Percentiles rank a stretch among this genome's conserved stretches.
Evolutionary conservation across 371 early-diverging fungal genomes (phyloP).

Genomic region (Saksenaea oblongispora): DNA sequence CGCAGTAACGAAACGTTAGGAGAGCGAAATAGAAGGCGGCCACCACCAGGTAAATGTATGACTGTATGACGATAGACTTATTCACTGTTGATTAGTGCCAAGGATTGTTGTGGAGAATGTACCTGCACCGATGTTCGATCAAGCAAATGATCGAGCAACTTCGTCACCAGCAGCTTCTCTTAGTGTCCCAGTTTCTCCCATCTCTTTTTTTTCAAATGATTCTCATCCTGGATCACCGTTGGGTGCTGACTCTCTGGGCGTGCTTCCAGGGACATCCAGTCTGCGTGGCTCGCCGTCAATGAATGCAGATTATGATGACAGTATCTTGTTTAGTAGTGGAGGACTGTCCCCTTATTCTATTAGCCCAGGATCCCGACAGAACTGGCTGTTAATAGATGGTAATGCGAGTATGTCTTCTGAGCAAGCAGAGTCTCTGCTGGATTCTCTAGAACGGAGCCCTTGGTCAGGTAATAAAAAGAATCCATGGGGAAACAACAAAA

Average conservation of each 20-base stretch:
- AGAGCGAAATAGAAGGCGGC: conserved; percentile 7
- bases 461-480: conserved; percentile 33
- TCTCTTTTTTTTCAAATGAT: conserved; percentile 33
- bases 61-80: not conserved
- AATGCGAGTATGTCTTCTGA: conserved; percentile 37
- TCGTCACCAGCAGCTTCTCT: conserved; percentile 16
- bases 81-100: conserved; percentile 18
- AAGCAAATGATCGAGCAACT: not conserved
- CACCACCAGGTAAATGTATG: conserved; percentile 18
- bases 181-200: conserved; percentile 32
- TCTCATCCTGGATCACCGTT: conserved; percentile 19
- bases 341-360: conserved; percentile 21
- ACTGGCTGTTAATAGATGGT: conserved; percentile 38
- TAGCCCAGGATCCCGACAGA: conserved; percentile 13
- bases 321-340: conserved; percentile 9
- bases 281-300: conserved; percentile 24
- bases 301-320: conserved; percentile 17
- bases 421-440: conserved; percentile 34
- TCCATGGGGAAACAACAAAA: not conserved
- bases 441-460: conserved; percentile 28
- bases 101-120: conserved; percentile 40
- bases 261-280: conserved; percentile 24
- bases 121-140: not conserved
- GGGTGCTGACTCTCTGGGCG: conserved; percentile 17
- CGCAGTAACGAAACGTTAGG: not conserved